Conservation (phyloP, 805 yeast genomes). For the Komagataella mondaviorum region DNA sequence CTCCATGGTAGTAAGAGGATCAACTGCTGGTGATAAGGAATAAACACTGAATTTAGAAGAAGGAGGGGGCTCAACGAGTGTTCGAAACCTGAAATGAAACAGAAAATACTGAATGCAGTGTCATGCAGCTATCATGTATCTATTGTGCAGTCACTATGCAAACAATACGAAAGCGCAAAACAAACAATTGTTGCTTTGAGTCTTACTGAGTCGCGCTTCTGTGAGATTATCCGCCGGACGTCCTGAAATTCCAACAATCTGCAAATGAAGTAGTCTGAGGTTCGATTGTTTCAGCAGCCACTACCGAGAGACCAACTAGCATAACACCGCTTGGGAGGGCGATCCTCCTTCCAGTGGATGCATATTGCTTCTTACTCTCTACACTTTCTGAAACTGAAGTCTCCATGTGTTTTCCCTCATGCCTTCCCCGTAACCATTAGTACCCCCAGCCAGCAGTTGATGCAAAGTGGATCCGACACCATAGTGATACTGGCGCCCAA, state of each 20-base stretch:
- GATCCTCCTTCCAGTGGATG: too few relatives aligned
- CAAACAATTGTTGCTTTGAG: too few relatives aligned
- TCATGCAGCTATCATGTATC: neutral
- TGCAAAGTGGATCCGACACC: too few relatives aligned
- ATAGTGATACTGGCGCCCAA: too few relatives aligned
- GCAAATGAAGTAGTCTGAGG: neutral
- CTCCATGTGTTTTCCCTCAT: too few relatives aligned
- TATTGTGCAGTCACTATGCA: neutral
- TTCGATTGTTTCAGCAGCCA: neutral
- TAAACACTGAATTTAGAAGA: neutral
- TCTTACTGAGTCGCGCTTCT: too few relatives aligned
- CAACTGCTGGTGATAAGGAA: neutral
- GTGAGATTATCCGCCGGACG: neutral
- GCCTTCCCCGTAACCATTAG: neutral
- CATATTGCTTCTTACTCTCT: too few relatives aligned
- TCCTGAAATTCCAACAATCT: neutral
- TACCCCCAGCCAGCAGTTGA: neutral
- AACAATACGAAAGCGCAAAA: neutral
- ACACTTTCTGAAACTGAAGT: too few relatives aligned
- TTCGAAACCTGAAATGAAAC: neutral
- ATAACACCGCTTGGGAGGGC: too few relatives aligned
- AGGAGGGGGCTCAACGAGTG: neutral
- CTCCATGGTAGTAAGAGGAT: neutral
- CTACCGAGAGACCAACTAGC: too few relatives aligned
- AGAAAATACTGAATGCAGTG: neutral